Evolutionary conservation across 2,329 filamentous ascomycete genomes (phyloP).

Genomic region (Didymella segeticola): DNA sequence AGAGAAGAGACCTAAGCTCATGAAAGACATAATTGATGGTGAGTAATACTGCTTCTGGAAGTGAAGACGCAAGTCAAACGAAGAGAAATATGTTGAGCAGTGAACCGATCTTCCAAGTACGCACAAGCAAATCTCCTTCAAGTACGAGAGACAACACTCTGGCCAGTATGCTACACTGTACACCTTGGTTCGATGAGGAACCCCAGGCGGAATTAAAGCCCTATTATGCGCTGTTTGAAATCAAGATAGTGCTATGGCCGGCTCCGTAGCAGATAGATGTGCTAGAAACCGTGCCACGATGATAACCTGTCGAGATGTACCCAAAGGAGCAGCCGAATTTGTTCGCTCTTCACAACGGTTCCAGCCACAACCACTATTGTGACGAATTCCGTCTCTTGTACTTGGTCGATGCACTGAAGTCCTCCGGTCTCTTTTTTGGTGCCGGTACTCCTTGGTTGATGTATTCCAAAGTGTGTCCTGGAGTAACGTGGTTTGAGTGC

Average conservation of each 20-base stretch:
- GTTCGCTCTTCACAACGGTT: not conserved
- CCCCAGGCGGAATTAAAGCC: not conserved
- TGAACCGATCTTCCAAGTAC: not conserved
- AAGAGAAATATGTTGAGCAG: not conserved
- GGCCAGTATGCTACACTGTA: slow-evolving; percentile 2
- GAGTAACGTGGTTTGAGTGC: slow-evolving; percentile 14
- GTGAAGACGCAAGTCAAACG: not conserved
- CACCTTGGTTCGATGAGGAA: not conserved
- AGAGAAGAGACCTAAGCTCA: not conserved
- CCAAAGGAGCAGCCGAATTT: not conserved
- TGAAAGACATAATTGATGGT: not conserved
- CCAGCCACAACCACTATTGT: not conserved
- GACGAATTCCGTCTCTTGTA: slow-evolving; percentile 7
- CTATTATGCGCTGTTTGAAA: not conserved
- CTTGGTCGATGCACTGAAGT: slow-evolving; percentile 11
- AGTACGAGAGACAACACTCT: slow-evolving; percentile 1
- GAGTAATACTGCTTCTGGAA: slow-evolving; percentile 6
- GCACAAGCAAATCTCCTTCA: not conserved
- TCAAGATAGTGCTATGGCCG: not conserved
- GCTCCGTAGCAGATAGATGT: not conserved
- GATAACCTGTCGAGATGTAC: not conserved
- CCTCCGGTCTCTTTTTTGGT: slow-evolving; percentile 9
- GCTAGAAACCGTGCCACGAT: too few species aligned
- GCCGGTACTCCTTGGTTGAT: slow-evolving; percentile 12
- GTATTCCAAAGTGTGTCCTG: slow-evolving; percentile 15